Conservation (phyloP, 495 filamentous ascomycete species). For the Lasiosphaeriaceae sp. region DNA sequence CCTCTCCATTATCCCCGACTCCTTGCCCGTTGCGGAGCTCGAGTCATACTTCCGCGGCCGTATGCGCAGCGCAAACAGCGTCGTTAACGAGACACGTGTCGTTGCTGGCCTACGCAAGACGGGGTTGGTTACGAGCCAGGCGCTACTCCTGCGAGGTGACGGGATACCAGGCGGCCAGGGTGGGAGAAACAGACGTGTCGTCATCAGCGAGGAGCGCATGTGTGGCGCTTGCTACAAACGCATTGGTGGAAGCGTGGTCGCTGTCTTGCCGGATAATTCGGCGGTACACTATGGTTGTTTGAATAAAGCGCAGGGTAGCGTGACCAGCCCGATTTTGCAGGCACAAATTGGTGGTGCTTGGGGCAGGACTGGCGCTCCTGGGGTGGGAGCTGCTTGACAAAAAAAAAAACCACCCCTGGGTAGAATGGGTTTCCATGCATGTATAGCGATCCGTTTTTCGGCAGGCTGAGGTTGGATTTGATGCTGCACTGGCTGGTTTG, state of each 20-base stretch:
- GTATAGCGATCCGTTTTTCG: background rate
- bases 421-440: background rate
- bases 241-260: conserved; percentile 82
- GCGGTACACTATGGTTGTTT: conserved; percentile 86
- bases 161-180: conserved; percentile 50
- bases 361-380: conserved; percentile 15
- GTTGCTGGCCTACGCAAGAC: conserved; percentile 68
- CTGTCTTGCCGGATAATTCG: conserved; percentile 49
- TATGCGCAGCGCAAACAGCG: conserved; percentile 79
- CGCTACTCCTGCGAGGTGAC: conserved; percentile 66
- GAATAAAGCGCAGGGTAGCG: conserved; percentile 35
- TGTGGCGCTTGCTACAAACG: conserved; percentile 92
- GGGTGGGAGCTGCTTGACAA: too few species aligned
- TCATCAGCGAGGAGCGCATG: conserved; percentile 79
- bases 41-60: conserved; percentile 89
- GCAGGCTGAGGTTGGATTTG: background rate
- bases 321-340: conserved; percentile 11
- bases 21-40: conserved; percentile 71
- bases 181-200: conserved; percentile 66
- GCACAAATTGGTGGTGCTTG: conserved; percentile 13
- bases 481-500: background rate
- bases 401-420: too few species aligned
- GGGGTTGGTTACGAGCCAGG: conserved; percentile 67
- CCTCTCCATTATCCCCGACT: conserved; percentile 76
- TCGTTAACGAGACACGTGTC: conserved; percentile 74